Evolutionary conservation across 2,329 filamentous ascomycete species (phyloP).

Genomic region (Trichoderma sp.): DNA sequence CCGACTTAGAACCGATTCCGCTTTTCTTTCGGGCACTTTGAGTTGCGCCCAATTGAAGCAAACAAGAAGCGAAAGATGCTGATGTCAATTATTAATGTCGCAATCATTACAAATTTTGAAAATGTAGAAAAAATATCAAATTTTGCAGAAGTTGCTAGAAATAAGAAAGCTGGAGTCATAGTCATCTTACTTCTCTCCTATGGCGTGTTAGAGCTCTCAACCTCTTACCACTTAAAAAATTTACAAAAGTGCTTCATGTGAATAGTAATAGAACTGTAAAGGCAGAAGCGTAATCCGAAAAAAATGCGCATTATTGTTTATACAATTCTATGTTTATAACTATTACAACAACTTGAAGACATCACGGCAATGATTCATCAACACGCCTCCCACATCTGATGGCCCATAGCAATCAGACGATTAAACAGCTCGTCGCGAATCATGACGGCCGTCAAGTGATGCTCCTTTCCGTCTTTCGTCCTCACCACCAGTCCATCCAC

Average conservation of each 20-base stretch:
- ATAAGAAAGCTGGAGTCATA: background rate
- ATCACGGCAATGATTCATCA: background rate
- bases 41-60: background rate
- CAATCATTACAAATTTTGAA: background rate
- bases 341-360: background rate
- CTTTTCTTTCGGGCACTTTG: background rate
- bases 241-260: too few species aligned
- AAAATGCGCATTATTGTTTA: background rate
- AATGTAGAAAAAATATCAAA: too few species aligned
- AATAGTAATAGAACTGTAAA: background rate
- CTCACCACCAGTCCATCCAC: conserved; percentile 72
- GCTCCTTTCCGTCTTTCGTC: conserved; percentile 56
- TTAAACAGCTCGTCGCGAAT: conserved; percentile 80
- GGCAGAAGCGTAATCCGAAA: too few species aligned
- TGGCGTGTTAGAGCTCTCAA: too few species aligned
- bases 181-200: background rate
- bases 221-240: too few species aligned
- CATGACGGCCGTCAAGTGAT: conserved; percentile 69
- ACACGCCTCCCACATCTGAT: conserved; percentile 76
- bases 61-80: background rate
- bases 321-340: background rate
- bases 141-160: background rate
- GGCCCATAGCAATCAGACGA: conserved; percentile 71
- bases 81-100: background rate
- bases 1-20: background rate